A percentile compares a stretch with the other conserved stretches of the same genome.
Evolutionary conservation across 257 asterid genomes (phyloP).

Genomic region (Petunia axillaris): DNA sequence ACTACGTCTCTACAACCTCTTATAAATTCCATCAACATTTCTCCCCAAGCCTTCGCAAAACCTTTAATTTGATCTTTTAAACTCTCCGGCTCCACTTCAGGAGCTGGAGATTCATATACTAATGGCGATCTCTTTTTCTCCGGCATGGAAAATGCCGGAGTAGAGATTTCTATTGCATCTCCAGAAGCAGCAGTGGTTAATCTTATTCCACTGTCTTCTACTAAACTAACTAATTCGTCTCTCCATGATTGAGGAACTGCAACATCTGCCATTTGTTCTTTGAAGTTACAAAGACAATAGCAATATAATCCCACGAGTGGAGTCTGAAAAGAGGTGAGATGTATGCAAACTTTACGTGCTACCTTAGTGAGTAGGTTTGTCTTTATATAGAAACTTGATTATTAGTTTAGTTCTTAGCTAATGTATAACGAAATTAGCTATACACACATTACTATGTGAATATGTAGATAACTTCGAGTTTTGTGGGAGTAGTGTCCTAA

Average conservation of each 20-base stretch:
- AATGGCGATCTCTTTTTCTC: conserved; percentile 33
- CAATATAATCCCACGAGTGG: too few species aligned
- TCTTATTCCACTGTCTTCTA: conserved; percentile 63
- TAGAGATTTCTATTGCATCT: not conserved
- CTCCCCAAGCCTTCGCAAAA: conserved; percentile 88
- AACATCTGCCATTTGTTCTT: conserved; percentile 54
- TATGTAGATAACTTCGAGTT: not conserved
- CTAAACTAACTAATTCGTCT: conserved; percentile 77
- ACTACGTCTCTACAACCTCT: conserved; percentile 77
- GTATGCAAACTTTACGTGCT: too few species aligned
- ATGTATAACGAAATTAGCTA: too few species aligned
- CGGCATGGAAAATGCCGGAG: conserved; percentile 39
- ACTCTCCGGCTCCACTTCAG: conserved; percentile 55
- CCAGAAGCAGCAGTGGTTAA: conserved; percentile 36
- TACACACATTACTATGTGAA: not conserved
- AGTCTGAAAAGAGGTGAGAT: too few species aligned
- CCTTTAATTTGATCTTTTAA: conserved; percentile 83
- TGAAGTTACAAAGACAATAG: too few species aligned
- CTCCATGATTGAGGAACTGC: conserved; percentile 66
- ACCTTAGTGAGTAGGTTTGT: too few species aligned
- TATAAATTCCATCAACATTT: conserved; percentile 68
- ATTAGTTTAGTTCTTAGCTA: too few species aligned
- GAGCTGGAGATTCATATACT: conserved; percentile 26
- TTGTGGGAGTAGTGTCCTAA: not conserved
- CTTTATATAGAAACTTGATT: too few species aligned